Conservation (phyloP, 352 stramenopile genomes). For the Blastocystis sp. region DNA sequence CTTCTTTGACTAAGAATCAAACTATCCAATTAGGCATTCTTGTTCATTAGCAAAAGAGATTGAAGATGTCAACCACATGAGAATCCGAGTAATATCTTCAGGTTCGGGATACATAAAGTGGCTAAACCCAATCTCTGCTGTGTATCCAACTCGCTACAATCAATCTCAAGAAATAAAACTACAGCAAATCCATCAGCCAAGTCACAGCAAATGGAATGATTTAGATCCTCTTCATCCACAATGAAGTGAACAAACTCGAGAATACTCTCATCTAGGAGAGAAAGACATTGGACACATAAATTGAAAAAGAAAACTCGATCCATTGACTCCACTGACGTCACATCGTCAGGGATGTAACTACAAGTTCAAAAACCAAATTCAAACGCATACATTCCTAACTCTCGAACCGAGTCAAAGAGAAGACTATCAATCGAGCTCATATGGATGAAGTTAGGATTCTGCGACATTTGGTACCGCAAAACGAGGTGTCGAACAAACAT, state of each 20-base stretch:
- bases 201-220: background rate
- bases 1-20: background rate
- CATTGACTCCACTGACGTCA: slow-evolving; percentile 3
- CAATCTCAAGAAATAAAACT: background rate
- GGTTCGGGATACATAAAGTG: slow-evolving; percentile 47
- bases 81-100: slow-evolving; percentile 2
- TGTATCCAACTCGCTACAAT: slow-evolving; percentile 7
- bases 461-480: background rate
- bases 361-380: background rate
- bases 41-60: background rate
- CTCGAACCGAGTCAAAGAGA: background rate
- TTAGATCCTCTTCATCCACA: slow-evolving; percentile 12
- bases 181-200: slow-evolving; percentile 31
- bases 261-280: background rate
- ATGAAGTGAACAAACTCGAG: background rate
- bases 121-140: slow-evolving; percentile 5
- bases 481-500: slow-evolving; percentile 3
- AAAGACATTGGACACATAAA: slow-evolving; percentile 47
- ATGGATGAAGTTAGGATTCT: background rate
- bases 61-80: slow-evolving; percentile 25
- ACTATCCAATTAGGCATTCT: background rate
- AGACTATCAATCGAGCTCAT: slow-evolving; percentile 14
- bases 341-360: slow-evolving; percentile 47
- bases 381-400: slow-evolving; percentile 16
- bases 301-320: slow-evolving; percentile 61